Evolutionary conservation across 2,329 filamentous ascomycete genomes (phyloP).

Genomic region (Pestalotiopsis fici): DNA sequence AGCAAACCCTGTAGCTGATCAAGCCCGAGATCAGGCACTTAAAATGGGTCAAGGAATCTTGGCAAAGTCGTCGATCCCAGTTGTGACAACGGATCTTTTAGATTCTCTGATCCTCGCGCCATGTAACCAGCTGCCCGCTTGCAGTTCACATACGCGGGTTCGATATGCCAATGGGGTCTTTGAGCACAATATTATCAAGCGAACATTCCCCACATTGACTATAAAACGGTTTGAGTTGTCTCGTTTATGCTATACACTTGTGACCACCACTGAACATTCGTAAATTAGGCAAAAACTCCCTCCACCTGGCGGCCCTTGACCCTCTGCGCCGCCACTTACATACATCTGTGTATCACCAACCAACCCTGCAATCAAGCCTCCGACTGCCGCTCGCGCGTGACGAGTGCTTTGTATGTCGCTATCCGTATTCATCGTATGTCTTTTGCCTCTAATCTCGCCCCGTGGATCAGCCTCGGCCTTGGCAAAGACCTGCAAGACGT

Average conservation of each 20-base stretch:
- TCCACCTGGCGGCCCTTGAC: constrained; percentile 29
- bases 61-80: too few species aligned
- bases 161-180: too few species aligned
- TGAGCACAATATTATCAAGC: too few species aligned
- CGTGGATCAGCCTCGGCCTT: constrained; percentile 6
- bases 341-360: constrained; percentile 27
- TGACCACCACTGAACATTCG: background rate
- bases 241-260: background rate
- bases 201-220: too few species aligned
- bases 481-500: constrained; percentile 5
- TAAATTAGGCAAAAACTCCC: constrained; percentile 31
- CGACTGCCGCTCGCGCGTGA: constrained; percentile 31
- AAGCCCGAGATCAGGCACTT: too few species aligned
- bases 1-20: too few species aligned
- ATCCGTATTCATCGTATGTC: constrained; percentile 7
- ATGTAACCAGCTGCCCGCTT: too few species aligned
- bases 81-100: too few species aligned
- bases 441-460: background rate
- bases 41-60: too few species aligned
- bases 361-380: constrained; percentile 29
- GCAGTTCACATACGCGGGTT: too few species aligned
- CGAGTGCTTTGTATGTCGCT: constrained; percentile 25
- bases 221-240: background rate
- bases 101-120: too few species aligned
- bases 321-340: constrained; percentile 31